Conservation (phyloP, 805 yeast species). For the Kodamaea lidongshanica region DNA sequence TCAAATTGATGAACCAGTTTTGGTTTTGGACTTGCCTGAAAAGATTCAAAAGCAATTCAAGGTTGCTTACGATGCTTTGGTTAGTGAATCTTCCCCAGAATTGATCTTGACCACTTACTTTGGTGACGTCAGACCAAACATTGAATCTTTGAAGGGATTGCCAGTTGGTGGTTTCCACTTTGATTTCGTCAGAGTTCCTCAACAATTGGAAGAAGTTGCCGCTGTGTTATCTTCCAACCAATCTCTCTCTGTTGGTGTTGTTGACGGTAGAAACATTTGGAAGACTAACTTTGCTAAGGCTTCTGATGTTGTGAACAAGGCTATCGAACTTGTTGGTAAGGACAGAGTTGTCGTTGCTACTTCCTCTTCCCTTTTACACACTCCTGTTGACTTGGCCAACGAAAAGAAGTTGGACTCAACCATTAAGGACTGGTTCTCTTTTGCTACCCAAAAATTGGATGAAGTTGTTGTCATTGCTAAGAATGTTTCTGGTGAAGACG, state of each 20-base stretch:
- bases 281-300: slow-evolving; percentile 92
- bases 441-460: slow-evolving; percentile 90
- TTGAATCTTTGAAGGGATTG: slow-evolving; percentile 77
- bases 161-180: slow-evolving; percentile 96
- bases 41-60: slow-evolving; percentile 79
- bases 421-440: slow-evolving; percentile 97
- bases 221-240: slow-evolving; percentile 63
- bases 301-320: slow-evolving; percentile 71
- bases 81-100: slow-evolving; percentile 63
- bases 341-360: slow-evolving; percentile 87
- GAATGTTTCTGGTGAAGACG: slow-evolving; percentile 79
- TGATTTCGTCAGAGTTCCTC: slow-evolving; percentile 94
- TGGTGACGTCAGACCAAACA: slow-evolving; percentile 98
- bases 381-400: slow-evolving; percentile 92
- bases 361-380: slow-evolving; percentile 94
- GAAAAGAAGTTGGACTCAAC: slow-evolving; percentile 88
- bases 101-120: slow-evolving; percentile 86
- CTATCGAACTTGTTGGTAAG: slow-evolving; percentile 76
- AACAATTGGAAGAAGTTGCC: slow-evolving; percentile 82
- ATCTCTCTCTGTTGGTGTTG: slow-evolving; percentile 90
- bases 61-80: slow-evolving; percentile 73
- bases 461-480: slow-evolving; percentile 92
- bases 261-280: slow-evolving; percentile 99
- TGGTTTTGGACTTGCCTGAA: slow-evolving; percentile 89
- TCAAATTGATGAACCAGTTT: slow-evolving; percentile 96